Evolutionary conservation across 768 basidiomycete genomes (phyloP), one percentile per base, ranked within the genome.

Genomic region (Lyophyllum semitale): DNA sequence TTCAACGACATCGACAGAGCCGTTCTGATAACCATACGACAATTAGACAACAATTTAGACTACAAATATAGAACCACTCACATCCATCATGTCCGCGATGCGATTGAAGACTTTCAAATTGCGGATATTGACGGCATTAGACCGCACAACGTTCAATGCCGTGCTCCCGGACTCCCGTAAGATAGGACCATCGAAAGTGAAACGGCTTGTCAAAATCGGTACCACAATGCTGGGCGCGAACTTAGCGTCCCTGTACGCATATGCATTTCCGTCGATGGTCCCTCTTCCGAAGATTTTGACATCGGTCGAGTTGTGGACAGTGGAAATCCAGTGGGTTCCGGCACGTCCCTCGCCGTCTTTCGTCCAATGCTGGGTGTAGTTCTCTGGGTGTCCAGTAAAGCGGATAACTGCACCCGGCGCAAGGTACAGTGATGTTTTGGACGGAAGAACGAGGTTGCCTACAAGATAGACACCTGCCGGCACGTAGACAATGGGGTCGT

Each of bases 371-470:
- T 35, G 35, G 9, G 44, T 60, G 45, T 58, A 60, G 42, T 57
- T 55, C 38, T 52, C 32, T 0, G 44, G 49, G 11, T 58, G 45
- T 22, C 59, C 61, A 2, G 62, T 61, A 35, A 48, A 57, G n/a
- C 54, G 45, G 35, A 64, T 23, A 26, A 62, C 53, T n/a, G 59
- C 47, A 25, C 61, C 61, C n/a, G 61, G 57, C 4, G 63, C 63
- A 23, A 64, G 56, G 32, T 64, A 58, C 27, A 64, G 52, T 2
- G 58, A 50, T 15, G 59, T 58, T 15, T 54, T 59, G 18, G 60
- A 64, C 2, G 63, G 60, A 32, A 64, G 53, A 33, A 64, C 51
- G 26, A 62, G 52, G 41, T 62, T 62, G 25, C 59, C 59, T 33
- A 64, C 48, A 18, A 55, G 41, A 52, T 58, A 62, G 13, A 57